Percentiles rank a stretch among this genome's conserved stretches.
These are phyloP conservation scores for Neltuma alba DNA, from an alignment of 306 rosid genomes.

Conservation along the genomic window DNA sequence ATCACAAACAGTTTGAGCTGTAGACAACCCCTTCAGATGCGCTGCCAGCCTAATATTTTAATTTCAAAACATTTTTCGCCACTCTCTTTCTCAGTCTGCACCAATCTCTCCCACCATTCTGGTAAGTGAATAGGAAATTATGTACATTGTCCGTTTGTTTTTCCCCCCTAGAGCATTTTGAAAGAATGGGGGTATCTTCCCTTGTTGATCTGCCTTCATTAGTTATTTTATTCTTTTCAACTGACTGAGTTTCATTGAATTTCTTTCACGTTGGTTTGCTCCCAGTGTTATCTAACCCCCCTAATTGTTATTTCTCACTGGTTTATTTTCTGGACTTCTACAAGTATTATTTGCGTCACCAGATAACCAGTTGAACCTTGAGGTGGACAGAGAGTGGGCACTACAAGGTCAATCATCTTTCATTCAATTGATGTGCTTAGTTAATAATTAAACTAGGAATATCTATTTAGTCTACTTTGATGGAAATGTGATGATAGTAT, in stretches of 20 bases:
- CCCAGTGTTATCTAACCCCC: neutral
- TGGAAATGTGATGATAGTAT: neutral
- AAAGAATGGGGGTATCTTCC: neutral
- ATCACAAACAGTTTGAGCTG: slow-evolving; percentile 27
- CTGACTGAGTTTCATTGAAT: neutral
- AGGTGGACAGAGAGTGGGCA: slow-evolving; percentile 65
- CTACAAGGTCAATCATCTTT: slow-evolving; percentile 64
- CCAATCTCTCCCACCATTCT: slow-evolving; percentile 34
- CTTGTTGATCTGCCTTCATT: too few relatives aligned
- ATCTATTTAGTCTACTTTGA: neutral
- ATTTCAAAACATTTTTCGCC: slow-evolving; percentile 26
- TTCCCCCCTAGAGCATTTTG: neutral
- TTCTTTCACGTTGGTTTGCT: neutral
- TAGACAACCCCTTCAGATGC: slow-evolving; percentile 28
- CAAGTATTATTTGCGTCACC: slow-evolving; percentile 64
- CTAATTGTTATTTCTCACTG: neutral
- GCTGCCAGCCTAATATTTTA: slow-evolving; percentile 22
- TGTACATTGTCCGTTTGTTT: neutral
- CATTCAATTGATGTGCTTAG: neutral
- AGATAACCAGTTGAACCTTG: slow-evolving; percentile 62
- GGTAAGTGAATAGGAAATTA: slow-evolving; percentile 38
- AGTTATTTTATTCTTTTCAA: neutral
- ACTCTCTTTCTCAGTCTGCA: slow-evolving; percentile 36
- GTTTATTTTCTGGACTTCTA: slow-evolving; percentile 28
- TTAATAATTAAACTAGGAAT: neutral